A percentile compares a stretch with the other conserved stretches of the same genome.
These are phyloP conservation scores for Parathielavia hyrcaniae DNA, from an alignment of 495 filamentous ascomycete genomes.

Conservation along the genomic window DNA sequence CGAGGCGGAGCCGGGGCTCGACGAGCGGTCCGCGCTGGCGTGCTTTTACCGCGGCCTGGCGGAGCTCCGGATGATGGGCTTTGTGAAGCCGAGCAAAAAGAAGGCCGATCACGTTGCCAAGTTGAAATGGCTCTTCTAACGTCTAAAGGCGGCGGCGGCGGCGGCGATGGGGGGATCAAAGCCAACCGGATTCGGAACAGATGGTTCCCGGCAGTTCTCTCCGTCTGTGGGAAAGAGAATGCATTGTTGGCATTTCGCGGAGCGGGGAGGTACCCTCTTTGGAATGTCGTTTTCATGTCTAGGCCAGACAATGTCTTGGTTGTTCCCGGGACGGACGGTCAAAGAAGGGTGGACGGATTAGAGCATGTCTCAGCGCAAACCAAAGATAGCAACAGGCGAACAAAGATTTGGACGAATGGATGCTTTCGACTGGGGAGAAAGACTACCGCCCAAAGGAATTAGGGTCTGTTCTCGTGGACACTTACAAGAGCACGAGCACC, in stretches of 20 bases:
- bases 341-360: background rate
- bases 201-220: background rate
- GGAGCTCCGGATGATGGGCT: slow-evolving; percentile 75
- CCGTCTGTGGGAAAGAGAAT: background rate
- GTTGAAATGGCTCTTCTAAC: slow-evolving; percentile 45
- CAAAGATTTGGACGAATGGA: slow-evolving; percentile 8
- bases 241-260: slow-evolving; percentile 5
- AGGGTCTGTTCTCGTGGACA: background rate
- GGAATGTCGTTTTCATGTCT: background rate
- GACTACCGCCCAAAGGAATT: slow-evolving; percentile 2
- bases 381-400: slow-evolving; percentile 18
- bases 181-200: slow-evolving; percentile 8
- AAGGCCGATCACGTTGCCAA: slow-evolving; percentile 89
- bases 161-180: background rate
- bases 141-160: too few species aligned
- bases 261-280: background rate
- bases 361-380: slow-evolving; percentile 1
- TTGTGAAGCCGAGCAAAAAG: slow-evolving; percentile 84
- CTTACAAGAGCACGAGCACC: slow-evolving; percentile 17
- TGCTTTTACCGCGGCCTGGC: slow-evolving; percentile 78
- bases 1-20: slow-evolving; percentile 42
- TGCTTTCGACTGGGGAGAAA: slow-evolving; percentile 8
- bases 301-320: slow-evolving; percentile 21
- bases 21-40: slow-evolving; percentile 52
- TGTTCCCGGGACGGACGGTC: slow-evolving; percentile 4